phyloP scores from a whole-genome alignment of 345 rosid genomes.

The Eucalyptus erythrocorys region DNA sequence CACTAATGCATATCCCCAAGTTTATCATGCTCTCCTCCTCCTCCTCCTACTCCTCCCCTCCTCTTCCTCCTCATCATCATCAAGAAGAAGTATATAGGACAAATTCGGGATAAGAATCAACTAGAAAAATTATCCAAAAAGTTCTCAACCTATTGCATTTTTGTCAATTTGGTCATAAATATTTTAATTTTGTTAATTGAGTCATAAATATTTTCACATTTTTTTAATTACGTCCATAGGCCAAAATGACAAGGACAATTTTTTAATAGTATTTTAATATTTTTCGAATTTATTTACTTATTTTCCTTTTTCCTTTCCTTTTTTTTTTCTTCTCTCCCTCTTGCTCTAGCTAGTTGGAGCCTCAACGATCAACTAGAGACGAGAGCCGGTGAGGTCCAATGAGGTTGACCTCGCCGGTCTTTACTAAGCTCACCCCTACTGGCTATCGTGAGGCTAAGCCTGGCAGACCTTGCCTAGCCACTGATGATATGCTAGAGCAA shows the following conservation, averaged over 20 bases:
- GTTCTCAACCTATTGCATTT: neutral
- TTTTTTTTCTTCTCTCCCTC: neutral
- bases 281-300: neutral
- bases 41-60: neutral
- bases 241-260: too few species aligned
- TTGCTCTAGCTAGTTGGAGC: neutral
- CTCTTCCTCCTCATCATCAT: neutral
- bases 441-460: too few species aligned
- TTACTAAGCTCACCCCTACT: too few species aligned
- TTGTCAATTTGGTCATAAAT: rapidly evolving
- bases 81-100: neutral
- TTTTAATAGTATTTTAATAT: neutral
- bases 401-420: rapidly evolving
- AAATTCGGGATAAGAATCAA: neutral
- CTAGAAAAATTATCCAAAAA: neutral
- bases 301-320: neutral
- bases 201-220: neutral
- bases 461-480: too few species aligned
- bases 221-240: neutral
- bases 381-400: rapidly evolving
- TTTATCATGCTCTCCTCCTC: neutral
- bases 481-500: rapidly evolving
- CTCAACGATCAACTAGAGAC: neutral
- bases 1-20: too few species aligned
- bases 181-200: neutral